Evolutionary conservation across 352 stramenopile genomes (phyloP), one percentile per base, ranked within the genome.

Genomic region (Globisporangium solare): DNA sequence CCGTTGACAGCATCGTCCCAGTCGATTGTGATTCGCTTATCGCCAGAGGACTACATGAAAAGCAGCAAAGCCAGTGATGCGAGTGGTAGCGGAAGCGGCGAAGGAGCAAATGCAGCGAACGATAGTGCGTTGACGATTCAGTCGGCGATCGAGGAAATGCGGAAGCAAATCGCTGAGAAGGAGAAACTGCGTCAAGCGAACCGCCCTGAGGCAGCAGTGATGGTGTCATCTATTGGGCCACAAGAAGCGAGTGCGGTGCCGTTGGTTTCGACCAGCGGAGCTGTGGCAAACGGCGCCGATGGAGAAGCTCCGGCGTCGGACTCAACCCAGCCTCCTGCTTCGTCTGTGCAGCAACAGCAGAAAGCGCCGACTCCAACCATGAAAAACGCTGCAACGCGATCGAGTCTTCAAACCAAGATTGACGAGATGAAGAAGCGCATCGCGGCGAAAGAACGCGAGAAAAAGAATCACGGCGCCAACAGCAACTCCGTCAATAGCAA

Each of bases 1-100:
- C 83, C 80, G 14, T 35, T 91, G 48, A 91, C 80, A n/a, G 83
- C 80, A 2, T 70, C 68, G 18, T 74, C 66, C 13, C 78, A 93
- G 64, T 89, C 77, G 13, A 17, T 89, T 17, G 79, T 93, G 47
- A 91, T 93, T 56, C 68, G 64, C 2, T 53, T 93, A 17, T 80
- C 61, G 3, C 56, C 66, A 14, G 76, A 86, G 31, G 81, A 92
- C 48, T 83, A 71, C 47, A 39, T 41, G 40, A 71, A 55, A 18
- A 64, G 21, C 27, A 67, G 42, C 15, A 54, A 63, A 27, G 51
- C 52, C 59, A 52, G 47, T 32, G 61, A 65, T 17, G 49, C 60
- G 15, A 55, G 24, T 53, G 43, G 43, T n/a, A 18, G 24, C 1
- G 24, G 27, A 20, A 24, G 24, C 0, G 20, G 20, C 40, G 22